Percentiles rank a stretch among this genome's conserved stretches.
Conservation (phyloP, 192 early-diverging fungal species). For the Spinellus fusiger region DNA sequence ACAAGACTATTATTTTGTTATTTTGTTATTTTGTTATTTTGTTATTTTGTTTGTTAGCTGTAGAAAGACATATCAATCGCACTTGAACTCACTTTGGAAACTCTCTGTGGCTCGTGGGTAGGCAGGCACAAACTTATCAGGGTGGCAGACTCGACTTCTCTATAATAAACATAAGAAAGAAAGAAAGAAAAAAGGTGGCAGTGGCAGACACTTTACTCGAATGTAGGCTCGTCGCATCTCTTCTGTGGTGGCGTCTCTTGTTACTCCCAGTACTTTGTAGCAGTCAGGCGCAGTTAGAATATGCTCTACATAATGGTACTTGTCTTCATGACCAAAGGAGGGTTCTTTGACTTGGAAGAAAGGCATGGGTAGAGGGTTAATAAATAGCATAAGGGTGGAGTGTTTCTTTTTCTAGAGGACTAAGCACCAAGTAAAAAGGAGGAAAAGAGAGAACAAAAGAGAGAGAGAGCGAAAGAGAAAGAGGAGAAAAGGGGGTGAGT, state of each 20-base stretch:
- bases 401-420: background rate
- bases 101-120: constrained; percentile 51
- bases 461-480: background rate
- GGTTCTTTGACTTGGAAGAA: background rate
- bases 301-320: constrained; percentile 40
- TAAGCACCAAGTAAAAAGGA: background rate
- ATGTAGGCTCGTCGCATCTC: constrained; percentile 47
- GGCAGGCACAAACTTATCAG: constrained; percentile 49
- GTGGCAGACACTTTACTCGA: constrained; percentile 14
- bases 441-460: background rate
- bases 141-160: constrained; percentile 50
- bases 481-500: background rate
- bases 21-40: too few species aligned
- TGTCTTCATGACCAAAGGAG: constrained; percentile 6
- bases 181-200: background rate
- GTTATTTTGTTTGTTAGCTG: background rate
- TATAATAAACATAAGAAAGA: constrained; percentile 18
- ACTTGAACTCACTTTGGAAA: constrained; percentile 41
- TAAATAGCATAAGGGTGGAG: background rate
- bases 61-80: background rate
- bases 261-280: constrained; percentile 43
- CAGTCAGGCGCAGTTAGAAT: constrained; percentile 44
- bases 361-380: background rate
- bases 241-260: constrained; percentile 31
- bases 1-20: too few species aligned